A percentile compares a stretch with the other conserved stretches of the same genome.
phyloP scores from a whole-genome alignment of 2,329 filamentous ascomycete genomes.

The Malbranchea cinnamomea region DNA sequence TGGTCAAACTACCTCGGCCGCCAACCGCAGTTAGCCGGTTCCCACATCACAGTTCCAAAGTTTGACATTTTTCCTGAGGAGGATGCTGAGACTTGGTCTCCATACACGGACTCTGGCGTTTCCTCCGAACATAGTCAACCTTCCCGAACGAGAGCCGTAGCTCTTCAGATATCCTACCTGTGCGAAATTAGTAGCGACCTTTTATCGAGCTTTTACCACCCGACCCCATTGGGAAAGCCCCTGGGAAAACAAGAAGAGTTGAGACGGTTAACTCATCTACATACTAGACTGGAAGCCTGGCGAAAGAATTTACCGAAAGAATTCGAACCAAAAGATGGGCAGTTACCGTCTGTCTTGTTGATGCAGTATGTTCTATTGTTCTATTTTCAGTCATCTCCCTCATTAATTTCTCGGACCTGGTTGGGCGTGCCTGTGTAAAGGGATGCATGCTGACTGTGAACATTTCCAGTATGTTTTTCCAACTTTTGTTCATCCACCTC shows the following conservation, averaged over 20 bases:
- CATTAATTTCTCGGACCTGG: no score
- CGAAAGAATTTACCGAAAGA: conserved; percentile 68
- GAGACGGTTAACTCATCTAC: conserved; percentile 83
- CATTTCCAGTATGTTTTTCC: conserved; percentile 92
- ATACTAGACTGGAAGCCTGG: conserved; percentile 83
- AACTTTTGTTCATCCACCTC: conserved; percentile 86
- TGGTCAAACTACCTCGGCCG: conserved; percentile 96
- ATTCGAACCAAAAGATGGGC: conserved; percentile 77
- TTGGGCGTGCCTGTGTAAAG: no score
- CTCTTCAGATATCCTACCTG: conserved; percentile 64
- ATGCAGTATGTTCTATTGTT: conserved; percentile 83
- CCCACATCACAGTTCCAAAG: conserved; percentile 70
- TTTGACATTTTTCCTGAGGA: conserved; percentile 83
- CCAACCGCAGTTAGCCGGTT: conserved; percentile 68
- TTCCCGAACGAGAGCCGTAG: conserved; percentile 65
- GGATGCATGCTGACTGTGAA: no score
- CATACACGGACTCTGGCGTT: conserved; percentile 73
- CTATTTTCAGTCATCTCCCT: background rate
- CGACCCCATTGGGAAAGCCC: conserved; percentile 44
- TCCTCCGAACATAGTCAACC: conserved; percentile 56
- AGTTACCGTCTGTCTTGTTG: conserved; percentile 65
- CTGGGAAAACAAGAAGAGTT: conserved; percentile 68
- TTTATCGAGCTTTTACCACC: conserved; percentile 81
- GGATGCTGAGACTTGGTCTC: conserved; percentile 72
- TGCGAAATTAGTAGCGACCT: conserved; percentile 92